Evolutionary conservation across 306 rosid genomes (phyloP), one percentile per base, ranked within the genome.

Genomic region (Ceratonia siliqua): DNA sequence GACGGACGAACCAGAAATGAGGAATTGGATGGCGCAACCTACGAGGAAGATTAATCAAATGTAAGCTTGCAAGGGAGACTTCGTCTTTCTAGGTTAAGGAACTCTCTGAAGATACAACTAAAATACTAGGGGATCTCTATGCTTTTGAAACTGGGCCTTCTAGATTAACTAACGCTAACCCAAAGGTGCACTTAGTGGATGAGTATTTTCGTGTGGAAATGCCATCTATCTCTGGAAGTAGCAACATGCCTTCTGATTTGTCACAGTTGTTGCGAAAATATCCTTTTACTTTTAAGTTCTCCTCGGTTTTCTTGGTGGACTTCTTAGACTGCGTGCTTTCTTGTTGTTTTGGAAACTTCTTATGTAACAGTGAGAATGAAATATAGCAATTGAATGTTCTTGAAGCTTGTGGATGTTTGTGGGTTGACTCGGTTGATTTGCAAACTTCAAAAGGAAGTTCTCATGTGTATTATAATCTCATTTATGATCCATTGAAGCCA

Each of bases 291-390:
- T 94, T 94, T 76, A 92, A 94, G 86, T 94, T 94, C 78, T 92
- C 99, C 75, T 87, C 93, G 67, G 99, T 91, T 75, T 94, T 94
- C 81, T 87, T 94, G 63, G 97, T 94, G 81, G 99, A 94, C 82
- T 85, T 94, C 53, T 56, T 94, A 83, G 99, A 94, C 79, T 86
- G 86, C 76, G 61, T 94, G 78, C 86, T 92, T 78, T 92, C 97
- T 12, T 94, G 93, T 73, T 96, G 96, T 71, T 94, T 94, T 85
- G 99, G 97, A 62, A 90, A 92, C 78, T 94, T 94, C 92, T 87
- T 94, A 70, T 90, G 90, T 81, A 92, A 94, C 82, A 95, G 99
- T 81, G 99, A 95, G 84, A 92, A 65, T 78, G 99, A 92, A 89
- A 88, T 98, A 84, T 88, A 85, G 79, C 89, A 86, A 73, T 83